Percentiles rank a stretch among this genome's conserved stretches.
These are phyloP conservation scores for Neurospora discreta DNA, from an alignment of 495 filamentous ascomycete species.

Conservation along the genomic window DNA sequence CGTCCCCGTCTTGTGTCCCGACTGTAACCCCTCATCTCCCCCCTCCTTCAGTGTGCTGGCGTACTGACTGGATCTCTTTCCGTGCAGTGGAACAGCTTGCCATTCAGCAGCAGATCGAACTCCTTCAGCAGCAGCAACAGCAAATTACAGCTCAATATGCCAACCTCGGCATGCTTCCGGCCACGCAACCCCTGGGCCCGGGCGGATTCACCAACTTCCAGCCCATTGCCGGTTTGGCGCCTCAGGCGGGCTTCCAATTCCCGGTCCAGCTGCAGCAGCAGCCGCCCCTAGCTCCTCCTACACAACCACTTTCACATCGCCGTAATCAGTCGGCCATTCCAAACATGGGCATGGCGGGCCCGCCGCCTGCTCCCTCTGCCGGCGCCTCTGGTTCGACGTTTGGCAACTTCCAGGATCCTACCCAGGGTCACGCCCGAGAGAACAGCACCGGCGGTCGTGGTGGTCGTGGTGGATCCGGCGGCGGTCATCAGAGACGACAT, in stretches of 20 bases:
- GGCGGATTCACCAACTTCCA: conserved; percentile 59
- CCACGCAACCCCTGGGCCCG: conserved; percentile 63
- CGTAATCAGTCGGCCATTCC: conserved; percentile 96
- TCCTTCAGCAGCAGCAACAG: conserved; percentile 96
- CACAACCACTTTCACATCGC: conserved; percentile 74
- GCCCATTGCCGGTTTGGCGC: conserved; percentile 64
- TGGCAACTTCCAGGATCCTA: conserved; percentile 57
- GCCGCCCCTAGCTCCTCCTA: conserved; percentile 62
- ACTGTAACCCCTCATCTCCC: background rate
- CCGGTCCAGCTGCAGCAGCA: conserved; percentile 70
- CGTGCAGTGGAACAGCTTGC: conserved; percentile 88
- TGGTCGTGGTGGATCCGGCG: conserved; percentile 59
- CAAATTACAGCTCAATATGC: conserved; percentile 96
- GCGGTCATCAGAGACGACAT: conserved; percentile 87
- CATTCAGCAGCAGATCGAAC: conserved; percentile 96
- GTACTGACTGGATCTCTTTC: conserved; percentile 19
- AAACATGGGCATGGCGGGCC: conserved; percentile 74
- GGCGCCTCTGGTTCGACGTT: conserved; percentile 76
- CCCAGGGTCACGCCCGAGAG: conserved; percentile 55
- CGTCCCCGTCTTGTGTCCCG: background rate
- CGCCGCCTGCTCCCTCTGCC: conserved; percentile 93
- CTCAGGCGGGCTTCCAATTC: conserved; percentile 84
- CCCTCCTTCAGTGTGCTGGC: background rate
- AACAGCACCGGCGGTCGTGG: conserved; percentile 54
- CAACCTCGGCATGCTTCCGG: conserved; percentile 87